Percentiles rank a stretch among this genome's conserved stretches.
These are phyloP conservation scores for Hymenoscyphus occultus DNA, from an alignment of 2,329 filamentous ascomycete genomes.

Conservation along the genomic window DNA sequence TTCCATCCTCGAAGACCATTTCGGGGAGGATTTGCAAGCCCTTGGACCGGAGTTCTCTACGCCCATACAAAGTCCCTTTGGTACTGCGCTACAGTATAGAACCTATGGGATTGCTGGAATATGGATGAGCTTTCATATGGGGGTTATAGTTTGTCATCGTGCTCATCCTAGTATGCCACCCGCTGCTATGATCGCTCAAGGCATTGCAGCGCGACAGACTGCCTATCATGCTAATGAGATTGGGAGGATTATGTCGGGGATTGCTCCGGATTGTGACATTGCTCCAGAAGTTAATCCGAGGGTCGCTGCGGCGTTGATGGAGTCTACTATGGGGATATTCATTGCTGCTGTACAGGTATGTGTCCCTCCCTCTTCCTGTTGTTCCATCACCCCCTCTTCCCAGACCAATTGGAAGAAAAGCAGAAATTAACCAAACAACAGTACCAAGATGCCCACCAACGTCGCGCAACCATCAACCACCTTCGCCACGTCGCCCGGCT, in stretches of 20 bases:
- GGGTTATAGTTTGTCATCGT: constrained; percentile 76
- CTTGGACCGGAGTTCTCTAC: constrained; percentile 64
- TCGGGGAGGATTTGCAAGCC: constrained; percentile 75
- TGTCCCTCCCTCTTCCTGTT: neutral
- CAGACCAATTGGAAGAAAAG: neutral
- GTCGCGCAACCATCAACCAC: constrained; percentile 72
- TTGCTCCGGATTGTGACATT: constrained; percentile 46
- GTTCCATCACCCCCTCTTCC: neutral
- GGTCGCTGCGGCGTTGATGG: constrained; percentile 77
- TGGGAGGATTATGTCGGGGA: constrained; percentile 75
- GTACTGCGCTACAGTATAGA: constrained; percentile 74
- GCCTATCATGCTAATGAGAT: constrained; percentile 68
- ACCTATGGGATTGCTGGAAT: constrained; percentile 84
- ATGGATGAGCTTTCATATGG: constrained; percentile 86
- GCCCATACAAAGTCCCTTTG: constrained; percentile 72
- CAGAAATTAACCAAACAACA: constrained; percentile 40
- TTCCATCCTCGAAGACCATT: constrained; percentile 58
- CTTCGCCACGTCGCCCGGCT: constrained; percentile 73
- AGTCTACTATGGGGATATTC: constrained; percentile 79
- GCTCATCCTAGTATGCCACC: constrained; percentile 89
- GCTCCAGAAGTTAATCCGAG: constrained; percentile 66
- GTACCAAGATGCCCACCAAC: constrained; percentile 68
- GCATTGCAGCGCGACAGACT: constrained; percentile 71
- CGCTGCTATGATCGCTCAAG: constrained; percentile 78
- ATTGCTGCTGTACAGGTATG: constrained; percentile 75